Evolutionary conservation across 306 rosid genomes (phyloP), one percentile per base, ranked within the genome.

Genomic region (Carpinus viminea): DNA sequence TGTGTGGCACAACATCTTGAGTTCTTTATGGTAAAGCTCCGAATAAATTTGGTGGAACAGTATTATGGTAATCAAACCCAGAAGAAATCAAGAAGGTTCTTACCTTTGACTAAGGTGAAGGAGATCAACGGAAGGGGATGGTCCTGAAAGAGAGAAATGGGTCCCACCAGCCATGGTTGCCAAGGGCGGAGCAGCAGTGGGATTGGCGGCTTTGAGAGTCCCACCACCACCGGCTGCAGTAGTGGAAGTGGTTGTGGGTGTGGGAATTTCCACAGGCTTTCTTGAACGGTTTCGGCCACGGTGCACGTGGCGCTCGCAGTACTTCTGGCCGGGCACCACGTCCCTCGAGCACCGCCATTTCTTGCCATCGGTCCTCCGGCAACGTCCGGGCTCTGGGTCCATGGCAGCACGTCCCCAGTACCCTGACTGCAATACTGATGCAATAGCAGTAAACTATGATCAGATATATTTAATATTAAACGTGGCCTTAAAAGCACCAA

Each of bases 201-300:
- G 51, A 31, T 84, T 41, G 13, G 79, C n/a, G 70, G 75, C 79
- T 80, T 59, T 62, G 34, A 81, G 72, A 85, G 68, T 17, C 28
- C 80, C 81, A 18, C 78, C 77, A 41, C 46, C 78, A 5, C 43
- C 78, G 11, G 52, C 20, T 17, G 20, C 15, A 20, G 69, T 7
- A 17, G 78, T 8, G 45, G 74, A 3, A 17, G 34, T 26, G 18
- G 81, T 41, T 81, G 82, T 41, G 75, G 96, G 82, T 79, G 91
- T 87, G 91, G 93, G 81, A 57, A 75, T 90, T 96, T 96, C 99
- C 99, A 96, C 99, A 91, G 91, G 99, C 97, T 96, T 96, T 93
- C 99, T 96, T 96, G 99, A 96, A 96, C 99, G 99, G 93, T 90
- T 93, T 70, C 92, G 75, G 73, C 98, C 99, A 8, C 98, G 98